Evolutionary conservation across 2,329 filamentous ascomycete genomes (phyloP), one percentile per base, ranked within the genome.

Genomic region (Nothopassalora personata): DNA sequence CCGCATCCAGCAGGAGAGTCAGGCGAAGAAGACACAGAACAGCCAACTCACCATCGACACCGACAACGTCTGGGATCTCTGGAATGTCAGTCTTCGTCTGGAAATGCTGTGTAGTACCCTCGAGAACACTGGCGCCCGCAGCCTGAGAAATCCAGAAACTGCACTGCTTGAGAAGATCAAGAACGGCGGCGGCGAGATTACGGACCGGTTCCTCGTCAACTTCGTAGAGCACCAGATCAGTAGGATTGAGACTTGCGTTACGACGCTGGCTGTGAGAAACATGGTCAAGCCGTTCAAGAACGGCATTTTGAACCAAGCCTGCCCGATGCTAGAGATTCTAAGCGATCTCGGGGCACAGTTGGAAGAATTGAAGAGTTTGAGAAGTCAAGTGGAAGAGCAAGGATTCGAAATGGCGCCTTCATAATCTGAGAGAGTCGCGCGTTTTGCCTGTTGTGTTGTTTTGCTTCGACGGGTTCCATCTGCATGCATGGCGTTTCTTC

Each of bases 191-290:
- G 91, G 90, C 10, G 91, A 97, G 72, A 84, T 97, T 56, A 91
- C 92, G 30, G 94, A 97, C 79, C 81, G 85, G 55, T 93, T 96
- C 74, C 78, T 97, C 74, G 77, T 96, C 57, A 91, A 90, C 70
- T 91, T 99, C 70, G 83, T 97, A 73, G 92, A 96, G 72, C 92
- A 97, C 72, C 91, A 97, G 81, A 89, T 99, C 67, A 92, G 89
- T 72, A 86, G 94, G 70, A 95, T 99, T 72, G 94, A 99, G 91
- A 87, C 90, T 54, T 94, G 90, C 71, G 83, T 92, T 66, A 89
- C 88, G 33, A 91, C 90, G 0, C 82, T 97, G 53, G 80, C 85
- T 11, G 79, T 96, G 68, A 87, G 93, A 52, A 88, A 96, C 73
- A 83, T 95, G 73, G 84, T 90, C 65, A 81, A 83, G 34, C 90